phyloP scores from a whole-genome alignment of 305 asterid species.

The Withania somnifera region DNA sequence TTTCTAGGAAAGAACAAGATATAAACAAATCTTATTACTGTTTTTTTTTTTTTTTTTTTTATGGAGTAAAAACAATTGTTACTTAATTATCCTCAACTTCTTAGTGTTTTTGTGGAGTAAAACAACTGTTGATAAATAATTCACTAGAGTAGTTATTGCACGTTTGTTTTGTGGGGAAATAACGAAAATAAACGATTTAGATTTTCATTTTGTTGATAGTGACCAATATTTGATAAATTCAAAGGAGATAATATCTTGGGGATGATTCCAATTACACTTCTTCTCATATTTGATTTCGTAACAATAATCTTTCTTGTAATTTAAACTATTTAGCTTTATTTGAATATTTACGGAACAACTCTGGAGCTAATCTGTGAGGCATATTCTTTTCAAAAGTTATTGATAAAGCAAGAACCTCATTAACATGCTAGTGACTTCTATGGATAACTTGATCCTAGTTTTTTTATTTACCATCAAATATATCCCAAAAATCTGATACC shows the following conservation, averaged over 20 bases:
- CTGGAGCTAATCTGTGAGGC: neutral
- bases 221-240: neutral
- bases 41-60: too few relatives aligned
- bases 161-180: neutral
- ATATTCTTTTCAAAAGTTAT: neutral
- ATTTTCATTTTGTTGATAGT: neutral
- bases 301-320: neutral
- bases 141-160: neutral
- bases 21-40: too few relatives aligned
- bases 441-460: neutral
- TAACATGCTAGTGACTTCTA: neutral
- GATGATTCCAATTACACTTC: neutral
- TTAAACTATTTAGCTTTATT: neutral
- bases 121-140: neutral
- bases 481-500: neutral
- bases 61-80: too few relatives aligned
- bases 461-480: neutral
- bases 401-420: neutral
- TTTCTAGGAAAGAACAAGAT: too few relatives aligned
- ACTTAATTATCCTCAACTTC: too few relatives aligned
- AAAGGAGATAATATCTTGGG: neutral
- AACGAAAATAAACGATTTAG: neutral
- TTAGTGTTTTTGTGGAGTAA: too few relatives aligned
- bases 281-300: neutral
- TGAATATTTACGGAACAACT: neutral